Evolutionary conservation across 257 asterid genomes (phyloP), one percentile per base, ranked within the genome.

Genomic region (Scutellaria baicalensis): DNA sequence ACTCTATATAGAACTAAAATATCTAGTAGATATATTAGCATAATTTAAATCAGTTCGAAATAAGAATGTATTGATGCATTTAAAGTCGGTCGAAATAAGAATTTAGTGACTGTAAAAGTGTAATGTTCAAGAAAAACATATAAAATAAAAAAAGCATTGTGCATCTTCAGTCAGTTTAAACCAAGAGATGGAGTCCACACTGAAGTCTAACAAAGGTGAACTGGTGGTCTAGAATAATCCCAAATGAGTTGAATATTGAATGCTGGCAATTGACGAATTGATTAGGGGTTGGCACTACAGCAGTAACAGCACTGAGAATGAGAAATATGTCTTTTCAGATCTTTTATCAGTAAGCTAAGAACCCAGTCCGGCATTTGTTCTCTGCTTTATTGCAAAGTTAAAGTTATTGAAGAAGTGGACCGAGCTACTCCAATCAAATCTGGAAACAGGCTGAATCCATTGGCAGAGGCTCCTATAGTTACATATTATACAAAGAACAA

Each of bases 101-200:
- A 27, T 21, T 51, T 52, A 64, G 20, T 3, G 6, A 20, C 44
- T 40, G 10, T 50, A 13, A 20, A n/a, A n/a, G n/a, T n/a, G n/a
- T n/a, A n/a, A n/a, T 4, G 65, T 44, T 16, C 56, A 52, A n/a
- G 57, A 52, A 54, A 62, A 54, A 72, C 65, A 16, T 31, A 72
- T 9, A 23, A 18, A 20, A 61, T 40, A 20, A 50, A 8, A 20
- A 45, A 59, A n/a, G 54, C 64, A 38, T 36, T 18, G 54, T 58
- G 40, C 55, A n/a, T n/a, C n/a, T n/a, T n/a, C n/a, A n/a, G n/a
- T n/a, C n/a, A n/a, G n/a, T n/a, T n/a, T n/a, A n/a, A n/a, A n/a
- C n/a, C n/a, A n/a, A n/a, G n/a, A n/a, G n/a, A n/a, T n/a, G n/a
- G n/a, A n/a, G n/a, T n/a, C n/a, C n/a, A n/a, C n/a, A n/a, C n/a